Percentiles rank a stretch among this genome's conserved stretches.
phyloP scores from a whole-genome alignment of 2,329 filamentous ascomycete genomes.

The Emmonsiellopsis sp. region DNA sequence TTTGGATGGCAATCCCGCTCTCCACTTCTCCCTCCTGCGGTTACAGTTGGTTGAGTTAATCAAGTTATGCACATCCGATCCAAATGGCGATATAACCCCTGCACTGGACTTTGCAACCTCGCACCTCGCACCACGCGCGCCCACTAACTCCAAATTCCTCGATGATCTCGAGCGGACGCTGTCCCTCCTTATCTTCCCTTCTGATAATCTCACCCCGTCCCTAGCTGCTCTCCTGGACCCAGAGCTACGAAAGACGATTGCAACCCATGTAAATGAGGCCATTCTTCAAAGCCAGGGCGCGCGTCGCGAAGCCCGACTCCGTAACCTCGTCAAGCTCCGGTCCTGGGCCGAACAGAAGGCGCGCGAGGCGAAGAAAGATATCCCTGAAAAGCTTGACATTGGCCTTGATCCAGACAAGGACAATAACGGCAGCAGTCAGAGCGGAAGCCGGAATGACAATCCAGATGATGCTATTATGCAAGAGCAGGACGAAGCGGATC shows the following conservation, averaged over 20 bases:
- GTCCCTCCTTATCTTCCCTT: slow-evolving; percentile 78
- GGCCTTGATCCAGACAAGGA: slow-evolving; percentile 29
- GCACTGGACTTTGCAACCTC: slow-evolving; percentile 81
- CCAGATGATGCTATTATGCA: slow-evolving; percentile 32
- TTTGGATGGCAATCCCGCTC: slow-evolving; percentile 66
- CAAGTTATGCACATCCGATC: slow-evolving; percentile 57
- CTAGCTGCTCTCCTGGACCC: slow-evolving; percentile 70
- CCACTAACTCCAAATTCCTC: slow-evolving; percentile 70
- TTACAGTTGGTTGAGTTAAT: slow-evolving; percentile 93
- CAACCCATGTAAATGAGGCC: slow-evolving; percentile 78
- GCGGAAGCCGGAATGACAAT: slow-evolving; percentile 19
- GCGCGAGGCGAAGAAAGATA: slow-evolving; percentile 36
- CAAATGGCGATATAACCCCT: slow-evolving; percentile 62
- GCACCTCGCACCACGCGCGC: slow-evolving; percentile 77
- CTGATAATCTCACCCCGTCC: slow-evolving; percentile 67
- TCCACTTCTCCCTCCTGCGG: slow-evolving; percentile 84
- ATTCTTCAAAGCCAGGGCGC: slow-evolving; percentile 66
- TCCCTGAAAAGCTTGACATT: slow-evolving; percentile 36
- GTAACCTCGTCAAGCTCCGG: slow-evolving; percentile 69
- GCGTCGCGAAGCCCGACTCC: slow-evolving; percentile 70
- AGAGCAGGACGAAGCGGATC: slow-evolving; percentile 31
- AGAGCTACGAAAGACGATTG: slow-evolving; percentile 70
- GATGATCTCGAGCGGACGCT: slow-evolving; percentile 87
- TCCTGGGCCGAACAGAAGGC: slow-evolving; percentile 67
- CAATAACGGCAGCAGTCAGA: slow-evolving; percentile 14